Percentiles rank a stretch among this genome's conserved stretches.
Evolutionary conservation across 345 rosid species (phyloP).

Genomic region (Corchorus olitorius): DNA sequence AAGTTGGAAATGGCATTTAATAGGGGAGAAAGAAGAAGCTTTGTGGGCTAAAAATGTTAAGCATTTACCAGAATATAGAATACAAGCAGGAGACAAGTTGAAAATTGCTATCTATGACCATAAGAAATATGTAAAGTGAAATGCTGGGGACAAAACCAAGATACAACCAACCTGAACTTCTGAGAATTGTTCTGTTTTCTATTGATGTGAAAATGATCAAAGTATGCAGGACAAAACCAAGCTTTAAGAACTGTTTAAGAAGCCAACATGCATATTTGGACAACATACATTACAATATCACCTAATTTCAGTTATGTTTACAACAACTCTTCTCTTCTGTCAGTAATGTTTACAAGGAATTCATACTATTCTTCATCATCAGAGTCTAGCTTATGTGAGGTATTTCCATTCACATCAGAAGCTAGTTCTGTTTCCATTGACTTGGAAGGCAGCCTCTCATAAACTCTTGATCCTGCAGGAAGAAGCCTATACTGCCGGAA

Average conservation of each 20-base stretch:
- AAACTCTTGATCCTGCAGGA: constrained; percentile 57
- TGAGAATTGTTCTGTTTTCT: not conserved
- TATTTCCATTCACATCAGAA: constrained; percentile 41
- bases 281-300: constrained; percentile 4
- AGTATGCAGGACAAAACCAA: not conserved
- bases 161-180: not conserved
- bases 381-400: constrained; percentile 18
- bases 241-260: not conserved
- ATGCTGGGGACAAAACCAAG: not conserved
- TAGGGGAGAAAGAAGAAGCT: too few relatives aligned
- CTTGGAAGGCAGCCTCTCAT: constrained; percentile 67
- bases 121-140: not conserved
- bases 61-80: too few relatives aligned
- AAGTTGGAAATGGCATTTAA: too few relatives aligned
- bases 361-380: constrained; percentile 46
- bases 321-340: constrained; percentile 16
- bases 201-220: not conserved
- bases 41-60: too few relatives aligned
- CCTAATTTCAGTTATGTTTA: constrained; percentile 3
- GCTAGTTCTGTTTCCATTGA: constrained; percentile 69
- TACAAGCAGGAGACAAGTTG: too few relatives aligned
- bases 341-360: constrained; percentile 16
- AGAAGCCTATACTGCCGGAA: constrained; percentile 55
- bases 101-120: not conserved
- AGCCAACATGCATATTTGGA: not conserved